phyloP scores from a whole-genome alignment of 2,329 filamentous ascomycete species.

The Talaromyces sp. region DNA sequence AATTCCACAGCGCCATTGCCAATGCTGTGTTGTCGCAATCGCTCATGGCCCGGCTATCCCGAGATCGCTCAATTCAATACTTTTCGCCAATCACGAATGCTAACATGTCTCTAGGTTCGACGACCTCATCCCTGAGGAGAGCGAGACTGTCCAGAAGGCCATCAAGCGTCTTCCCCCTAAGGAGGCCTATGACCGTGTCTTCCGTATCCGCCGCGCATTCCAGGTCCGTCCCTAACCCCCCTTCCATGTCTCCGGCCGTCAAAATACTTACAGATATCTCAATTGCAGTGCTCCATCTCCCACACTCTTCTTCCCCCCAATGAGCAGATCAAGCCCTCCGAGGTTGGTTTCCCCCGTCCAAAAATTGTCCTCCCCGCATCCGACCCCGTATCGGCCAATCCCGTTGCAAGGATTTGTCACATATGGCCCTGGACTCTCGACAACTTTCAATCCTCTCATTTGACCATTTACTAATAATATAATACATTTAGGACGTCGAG shows the following conservation, averaged over 20 bases:
- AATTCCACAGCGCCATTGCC: neutral
- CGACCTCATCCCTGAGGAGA: conserved; percentile 93
- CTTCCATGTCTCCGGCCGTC: conserved; percentile 8
- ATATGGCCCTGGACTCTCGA: conserved; percentile 4
- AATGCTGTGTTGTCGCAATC: conserved; percentile 15
- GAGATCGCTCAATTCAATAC: conserved; percentile 11
- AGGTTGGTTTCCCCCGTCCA: conserved; percentile 52
- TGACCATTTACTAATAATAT: conserved; percentile 24
- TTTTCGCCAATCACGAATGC: conserved; percentile 9
- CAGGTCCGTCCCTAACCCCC: conserved; percentile 61
- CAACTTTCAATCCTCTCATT: neutral
- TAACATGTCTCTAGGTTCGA: conserved; percentile 68
- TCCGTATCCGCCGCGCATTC: conserved; percentile 92
- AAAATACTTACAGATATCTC: conserved; percentile 24
- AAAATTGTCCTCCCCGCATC: conserved; percentile 31
- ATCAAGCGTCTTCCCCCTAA: conserved; percentile 87
- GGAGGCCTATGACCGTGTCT: conserved; percentile 95
- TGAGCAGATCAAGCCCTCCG: conserved; percentile 69
- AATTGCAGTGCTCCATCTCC: conserved; percentile 63
- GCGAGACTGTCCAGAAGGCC: conserved; percentile 80
- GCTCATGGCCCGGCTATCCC: conserved; percentile 15
- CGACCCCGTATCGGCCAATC: conserved; percentile 34
- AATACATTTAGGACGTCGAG: conserved; percentile 58
- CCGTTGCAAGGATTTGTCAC: conserved; percentile 42
- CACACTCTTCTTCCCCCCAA: conserved; percentile 66